Conservation (phyloP, 768 basidiomycete species). For the Agrocybe pediades region DNA sequence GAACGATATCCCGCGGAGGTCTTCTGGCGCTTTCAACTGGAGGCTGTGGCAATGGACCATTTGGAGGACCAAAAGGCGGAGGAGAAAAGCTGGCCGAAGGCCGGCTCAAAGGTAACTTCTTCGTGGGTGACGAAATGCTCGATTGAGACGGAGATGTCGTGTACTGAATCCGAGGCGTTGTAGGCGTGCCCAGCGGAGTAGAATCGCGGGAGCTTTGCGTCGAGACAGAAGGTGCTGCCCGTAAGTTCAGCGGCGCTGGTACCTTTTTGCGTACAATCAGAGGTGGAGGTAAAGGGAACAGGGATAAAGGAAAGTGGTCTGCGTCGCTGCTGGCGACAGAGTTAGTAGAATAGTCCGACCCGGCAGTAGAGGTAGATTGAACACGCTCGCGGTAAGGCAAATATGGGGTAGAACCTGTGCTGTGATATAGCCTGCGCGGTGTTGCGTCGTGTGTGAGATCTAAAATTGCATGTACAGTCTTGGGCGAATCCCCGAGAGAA, state of each 20-base stretch:
- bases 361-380: background rate
- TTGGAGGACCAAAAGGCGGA: conserved; percentile 35
- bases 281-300: conserved; percentile 42
- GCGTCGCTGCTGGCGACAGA: conserved; percentile 19
- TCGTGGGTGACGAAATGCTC: conserved; percentile 19
- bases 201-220: conserved; percentile 39
- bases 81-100: conserved; percentile 28
- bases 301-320: conserved; percentile 24
- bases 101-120: conserved; percentile 22
- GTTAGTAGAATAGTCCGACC: conserved; percentile 16
- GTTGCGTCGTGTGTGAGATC: conserved; percentile 20
- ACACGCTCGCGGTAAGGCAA: conserved; percentile 20
- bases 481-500: conserved; percentile 9
- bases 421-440: conserved; percentile 20
- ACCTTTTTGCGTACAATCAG: conserved; percentile 36
- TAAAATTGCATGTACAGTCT: conserved; percentile 19
- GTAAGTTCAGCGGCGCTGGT: conserved; percentile 41
- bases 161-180: conserved; percentile 28
- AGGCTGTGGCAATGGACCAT: conserved; percentile 38
- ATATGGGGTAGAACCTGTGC: conserved; percentile 26
- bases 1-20: conserved; percentile 8
- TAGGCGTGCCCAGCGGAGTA: conserved; percentile 45
- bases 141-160: conserved; percentile 21
- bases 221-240: conserved; percentile 29
- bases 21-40: conserved; percentile 8